A percentile compares a stretch with the other conserved stretches of the same genome.
These are phyloP conservation scores for Botrytis fragariae DNA, from an alignment of 2,329 filamentous ascomycete species.

Conservation along the genomic window DNA sequence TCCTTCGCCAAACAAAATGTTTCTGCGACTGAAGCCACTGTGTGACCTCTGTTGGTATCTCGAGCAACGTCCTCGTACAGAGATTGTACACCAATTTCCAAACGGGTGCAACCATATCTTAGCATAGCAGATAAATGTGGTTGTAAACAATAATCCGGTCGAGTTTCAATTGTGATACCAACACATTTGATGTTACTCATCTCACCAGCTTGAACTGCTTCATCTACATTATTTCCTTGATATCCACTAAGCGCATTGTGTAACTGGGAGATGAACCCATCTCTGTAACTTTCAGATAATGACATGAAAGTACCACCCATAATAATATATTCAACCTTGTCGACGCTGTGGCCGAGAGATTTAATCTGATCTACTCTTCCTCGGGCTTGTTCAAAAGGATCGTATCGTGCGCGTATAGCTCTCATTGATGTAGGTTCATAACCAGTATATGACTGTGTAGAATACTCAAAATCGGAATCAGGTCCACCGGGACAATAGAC, in stretches of 20 bases:
- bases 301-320: constrained; percentile 99
- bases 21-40: constrained; percentile 90
- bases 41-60: constrained; percentile 96
- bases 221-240: constrained; percentile 89
- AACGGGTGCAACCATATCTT: constrained; percentile 91
- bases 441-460: constrained; percentile 96
- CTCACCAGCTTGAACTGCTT: constrained; percentile 89
- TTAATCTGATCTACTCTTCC: constrained; percentile 97
- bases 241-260: constrained; percentile 98
- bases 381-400: constrained; percentile 95
- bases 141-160: constrained; percentile 94
- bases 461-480: constrained; percentile 98
- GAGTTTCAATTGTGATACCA: constrained; percentile 96
- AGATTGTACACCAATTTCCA: constrained; percentile 94
- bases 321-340: constrained; percentile 99
- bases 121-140: constrained; percentile 96
- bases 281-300: constrained; percentile 79
- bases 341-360: constrained; percentile 90
- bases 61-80: constrained; percentile 98
- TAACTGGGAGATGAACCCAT: constrained; percentile 90
- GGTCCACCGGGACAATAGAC: constrained; percentile 98
- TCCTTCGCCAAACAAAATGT: constrained; percentile 98
- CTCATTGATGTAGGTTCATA: constrained; percentile 99
- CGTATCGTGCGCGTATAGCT: constrained; percentile 93
- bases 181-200: constrained; percentile 98